Percentiles rank a stretch among this genome's conserved stretches.
Evolutionary conservation across 2,329 filamentous ascomycete species (phyloP).

Genomic region (Trichophyton verrucosum): DNA sequence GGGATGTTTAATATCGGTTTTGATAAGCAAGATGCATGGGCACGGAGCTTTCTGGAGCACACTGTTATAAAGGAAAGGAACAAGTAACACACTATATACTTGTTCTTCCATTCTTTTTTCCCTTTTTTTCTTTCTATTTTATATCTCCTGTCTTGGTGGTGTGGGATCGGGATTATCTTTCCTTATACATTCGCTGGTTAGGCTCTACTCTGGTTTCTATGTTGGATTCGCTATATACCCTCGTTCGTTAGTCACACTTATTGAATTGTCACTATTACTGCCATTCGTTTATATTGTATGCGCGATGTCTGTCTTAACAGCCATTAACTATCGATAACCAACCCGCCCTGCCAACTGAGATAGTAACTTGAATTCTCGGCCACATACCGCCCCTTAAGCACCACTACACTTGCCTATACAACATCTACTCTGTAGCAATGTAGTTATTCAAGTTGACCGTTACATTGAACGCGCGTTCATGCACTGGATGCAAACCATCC

Average conservation of each 20-base stretch:
- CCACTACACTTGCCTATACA: not conserved
- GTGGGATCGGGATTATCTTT: not conserved
- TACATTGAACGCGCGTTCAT: not conserved
- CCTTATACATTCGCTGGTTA: not conserved
- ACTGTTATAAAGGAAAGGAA: constrained; percentile 15
- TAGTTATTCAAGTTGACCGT: not conserved
- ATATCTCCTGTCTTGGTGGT: too few species aligned
- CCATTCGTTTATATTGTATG: not conserved
- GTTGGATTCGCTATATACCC: constrained; percentile 2
- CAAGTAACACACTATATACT: not conserved
- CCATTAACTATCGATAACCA: not conserved
- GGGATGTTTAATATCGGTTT: constrained; percentile 51
- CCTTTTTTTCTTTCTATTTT: not conserved
- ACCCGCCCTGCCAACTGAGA: not conserved
- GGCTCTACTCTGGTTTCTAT: not conserved
- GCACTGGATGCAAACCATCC: not conserved
- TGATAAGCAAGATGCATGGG: constrained; percentile 46
- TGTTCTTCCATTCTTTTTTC: too few species aligned
- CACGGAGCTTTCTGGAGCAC: constrained; percentile 31
- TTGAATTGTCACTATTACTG: not conserved
- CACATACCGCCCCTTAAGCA: not conserved
- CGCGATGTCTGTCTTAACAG: not conserved
- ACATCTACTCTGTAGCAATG: not conserved
- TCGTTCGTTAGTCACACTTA: not conserved
- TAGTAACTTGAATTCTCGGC: not conserved